Percentiles rank a stretch among this genome's conserved stretches.
phyloP scores from a whole-genome alignment of 2,329 filamentous ascomycete species.

The Colletotrichum truncatum region DNA sequence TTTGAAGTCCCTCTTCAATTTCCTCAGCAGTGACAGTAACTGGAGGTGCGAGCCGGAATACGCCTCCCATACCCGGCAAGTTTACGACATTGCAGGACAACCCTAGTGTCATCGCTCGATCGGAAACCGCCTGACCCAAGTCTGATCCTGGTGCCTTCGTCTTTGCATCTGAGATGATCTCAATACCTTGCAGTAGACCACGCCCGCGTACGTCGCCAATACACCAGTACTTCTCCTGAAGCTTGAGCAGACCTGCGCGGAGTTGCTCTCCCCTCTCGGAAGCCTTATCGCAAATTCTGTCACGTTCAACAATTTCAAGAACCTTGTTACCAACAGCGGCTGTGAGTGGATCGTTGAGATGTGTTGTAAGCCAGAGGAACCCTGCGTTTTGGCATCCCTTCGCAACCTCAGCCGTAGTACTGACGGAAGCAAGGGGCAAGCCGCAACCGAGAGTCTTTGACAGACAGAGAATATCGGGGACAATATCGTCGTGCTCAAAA shows the following conservation, averaged over 20 bases:
- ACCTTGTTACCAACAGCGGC: conserved; percentile 64
- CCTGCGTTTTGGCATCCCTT: conserved; percentile 50
- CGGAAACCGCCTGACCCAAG: conserved; percentile 52
- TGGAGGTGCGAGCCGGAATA: conserved; percentile 60
- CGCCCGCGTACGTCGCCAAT: conserved; percentile 62
- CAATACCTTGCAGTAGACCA: conserved; percentile 59
- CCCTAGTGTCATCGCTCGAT: conserved; percentile 53
- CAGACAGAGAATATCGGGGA: conserved; percentile 60
- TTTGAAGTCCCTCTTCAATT: conserved; percentile 54
- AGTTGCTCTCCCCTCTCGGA: conserved; percentile 51
- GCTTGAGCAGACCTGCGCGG: conserved; percentile 48
- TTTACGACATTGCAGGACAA: conserved; percentile 60
- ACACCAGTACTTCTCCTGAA: conserved; percentile 59
- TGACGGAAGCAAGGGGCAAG: conserved; percentile 58
- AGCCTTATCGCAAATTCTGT: conserved; percentile 52
- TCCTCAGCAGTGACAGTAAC: conserved; percentile 56
- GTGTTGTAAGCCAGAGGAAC: conserved; percentile 61
- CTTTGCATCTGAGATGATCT: conserved; percentile 55
- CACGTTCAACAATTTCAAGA: conserved; percentile 61
- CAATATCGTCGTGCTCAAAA: conserved; percentile 57
- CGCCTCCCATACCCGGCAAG: conserved; percentile 55
- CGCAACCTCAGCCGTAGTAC: conserved; percentile 59
- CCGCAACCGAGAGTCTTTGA: conserved; percentile 65
- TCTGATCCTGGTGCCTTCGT: conserved; percentile 53
- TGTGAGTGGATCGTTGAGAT: conserved; percentile 63